A percentile compares a stretch with the other conserved stretches of the same genome.
Conservation (phyloP, 2,329 filamentous ascomycete genomes). For the Cytospora piceicola region DNA sequence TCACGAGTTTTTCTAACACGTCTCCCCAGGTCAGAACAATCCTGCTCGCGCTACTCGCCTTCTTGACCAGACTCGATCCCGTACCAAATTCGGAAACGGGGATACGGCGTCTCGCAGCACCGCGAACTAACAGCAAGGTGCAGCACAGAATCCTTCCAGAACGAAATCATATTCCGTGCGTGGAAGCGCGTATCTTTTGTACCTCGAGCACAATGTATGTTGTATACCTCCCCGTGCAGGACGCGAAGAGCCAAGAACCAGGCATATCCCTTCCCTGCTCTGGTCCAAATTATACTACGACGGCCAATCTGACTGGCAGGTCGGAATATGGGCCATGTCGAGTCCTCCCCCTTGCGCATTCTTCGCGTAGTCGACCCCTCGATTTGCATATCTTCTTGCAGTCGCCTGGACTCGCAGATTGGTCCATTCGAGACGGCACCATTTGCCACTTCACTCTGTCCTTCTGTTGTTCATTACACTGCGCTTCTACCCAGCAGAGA, state of each 20-base stretch:
- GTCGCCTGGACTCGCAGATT: constrained; percentile 41
- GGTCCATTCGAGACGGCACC: constrained; percentile 44
- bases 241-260: constrained; percentile 36
- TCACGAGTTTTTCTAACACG: neutral
- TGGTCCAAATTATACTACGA: constrained; percentile 16
- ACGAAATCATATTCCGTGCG: constrained; percentile 10
- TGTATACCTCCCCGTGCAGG: constrained; percentile 12
- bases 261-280: constrained; percentile 42
- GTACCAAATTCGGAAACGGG: constrained; percentile 5
- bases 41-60: constrained; percentile 13
- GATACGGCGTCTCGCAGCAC: constrained; percentile 26
- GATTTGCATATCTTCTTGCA: constrained; percentile 36
- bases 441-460: constrained; percentile 52
- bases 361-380: constrained; percentile 28
- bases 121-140: constrained; percentile 8
- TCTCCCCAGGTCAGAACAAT: neutral
- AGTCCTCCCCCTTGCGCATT: constrained; percentile 29
- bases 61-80: constrained; percentile 11
- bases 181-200: constrained; percentile 17
- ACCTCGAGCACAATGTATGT: constrained; percentile 27
- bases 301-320: constrained; percentile 33
- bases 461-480: constrained; percentile 43
- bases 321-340: constrained; percentile 31
- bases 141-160: constrained; percentile 21
- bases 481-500: constrained; percentile 38